These are phyloP conservation scores for Echium plantagineum DNA, from an alignment of 257 asterid genomes.

Conservation along the genomic window DNA sequence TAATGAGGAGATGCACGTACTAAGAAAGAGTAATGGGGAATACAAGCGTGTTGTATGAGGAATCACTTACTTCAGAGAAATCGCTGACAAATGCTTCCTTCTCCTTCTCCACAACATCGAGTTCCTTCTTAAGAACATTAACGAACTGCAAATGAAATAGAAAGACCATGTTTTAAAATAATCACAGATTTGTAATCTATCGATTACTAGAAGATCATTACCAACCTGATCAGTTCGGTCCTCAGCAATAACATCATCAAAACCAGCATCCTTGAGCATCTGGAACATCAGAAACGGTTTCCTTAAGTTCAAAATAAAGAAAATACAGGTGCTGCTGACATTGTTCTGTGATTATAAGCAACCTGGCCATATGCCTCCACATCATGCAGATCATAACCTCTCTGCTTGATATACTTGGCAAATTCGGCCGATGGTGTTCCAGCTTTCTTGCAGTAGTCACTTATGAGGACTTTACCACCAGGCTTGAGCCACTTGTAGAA, in stretches of 20 bases:
- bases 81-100: slow-evolving; percentile 57
- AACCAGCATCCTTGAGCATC: slow-evolving; percentile 95
- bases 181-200: neutral
- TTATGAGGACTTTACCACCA: slow-evolving; percentile 84
- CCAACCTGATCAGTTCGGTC: slow-evolving; percentile 89
- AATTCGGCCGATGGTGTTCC: slow-evolving; percentile 68
- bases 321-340: neutral
- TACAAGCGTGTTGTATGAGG: neutral
- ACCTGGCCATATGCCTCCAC: slow-evolving; percentile 81
- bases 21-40: neutral
- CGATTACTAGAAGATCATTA: neutral
- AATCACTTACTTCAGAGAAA: slow-evolving; percentile 64
- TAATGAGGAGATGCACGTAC: too few relatives aligned
- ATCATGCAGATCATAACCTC: slow-evolving; percentile 85
- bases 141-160: slow-evolving; percentile 42
- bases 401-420: slow-evolving; percentile 65
- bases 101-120: slow-evolving; percentile 59
- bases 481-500: slow-evolving; percentile 98
- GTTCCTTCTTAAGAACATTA: slow-evolving; percentile 63
- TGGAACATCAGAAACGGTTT: slow-evolving; percentile 12
- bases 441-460: slow-evolving; percentile 81
- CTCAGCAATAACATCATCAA: slow-evolving; percentile 71
- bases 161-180: neutral
- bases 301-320: neutral
- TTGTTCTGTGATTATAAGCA: slow-evolving; percentile 4